Conservation (phyloP, 768 basidiomycete species). For the Boletus edulis region DNA sequence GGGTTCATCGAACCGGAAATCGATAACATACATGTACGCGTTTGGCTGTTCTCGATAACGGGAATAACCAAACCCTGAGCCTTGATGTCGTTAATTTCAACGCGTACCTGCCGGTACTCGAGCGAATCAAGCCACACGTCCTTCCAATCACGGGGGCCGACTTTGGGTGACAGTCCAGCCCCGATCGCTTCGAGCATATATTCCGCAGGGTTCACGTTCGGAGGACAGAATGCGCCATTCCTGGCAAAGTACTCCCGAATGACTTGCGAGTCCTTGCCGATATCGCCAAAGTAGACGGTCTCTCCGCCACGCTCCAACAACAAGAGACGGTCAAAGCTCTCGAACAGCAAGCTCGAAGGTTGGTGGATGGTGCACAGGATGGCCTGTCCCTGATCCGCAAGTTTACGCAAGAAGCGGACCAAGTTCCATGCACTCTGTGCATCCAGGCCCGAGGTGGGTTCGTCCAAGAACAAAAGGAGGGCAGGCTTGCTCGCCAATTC, state of each 20-base stretch:
- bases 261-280: slow-evolving; percentile 67
- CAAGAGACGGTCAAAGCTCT: slow-evolving; percentile 75
- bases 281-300: slow-evolving; percentile 93
- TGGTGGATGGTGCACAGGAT: slow-evolving; percentile 92
- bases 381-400: slow-evolving; percentile 83
- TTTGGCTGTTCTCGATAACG: slow-evolving; percentile 36
- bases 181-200: slow-evolving; percentile 88
- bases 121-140: slow-evolving; percentile 78
- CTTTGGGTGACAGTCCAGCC: slow-evolving; percentile 68
- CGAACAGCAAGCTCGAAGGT: slow-evolving; percentile 82
- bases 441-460: slow-evolving; percentile 57
- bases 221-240: slow-evolving; percentile 68
- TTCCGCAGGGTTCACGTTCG: slow-evolving; percentile 76
- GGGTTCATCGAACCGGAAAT: neutral
- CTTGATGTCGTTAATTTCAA: slow-evolving; percentile 49
- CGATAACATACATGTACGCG: slow-evolving; percentile 46
- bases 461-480: slow-evolving; percentile 32
- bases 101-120: slow-evolving; percentile 44
- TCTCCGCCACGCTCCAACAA: slow-evolving; percentile 77
- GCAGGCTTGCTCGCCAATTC: slow-evolving; percentile 75
- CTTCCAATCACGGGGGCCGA: slow-evolving; percentile 83
- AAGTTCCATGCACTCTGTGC: slow-evolving; percentile 77
- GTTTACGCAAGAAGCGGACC: slow-evolving; percentile 76
- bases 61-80: slow-evolving; percentile 43
- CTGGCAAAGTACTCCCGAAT: slow-evolving; percentile 75